Percentiles rank a stretch among this genome's conserved stretches.
Conservation (phyloP, 2,329 filamentous ascomycete genomes). For the Ophiostoma fasciatum region DNA sequence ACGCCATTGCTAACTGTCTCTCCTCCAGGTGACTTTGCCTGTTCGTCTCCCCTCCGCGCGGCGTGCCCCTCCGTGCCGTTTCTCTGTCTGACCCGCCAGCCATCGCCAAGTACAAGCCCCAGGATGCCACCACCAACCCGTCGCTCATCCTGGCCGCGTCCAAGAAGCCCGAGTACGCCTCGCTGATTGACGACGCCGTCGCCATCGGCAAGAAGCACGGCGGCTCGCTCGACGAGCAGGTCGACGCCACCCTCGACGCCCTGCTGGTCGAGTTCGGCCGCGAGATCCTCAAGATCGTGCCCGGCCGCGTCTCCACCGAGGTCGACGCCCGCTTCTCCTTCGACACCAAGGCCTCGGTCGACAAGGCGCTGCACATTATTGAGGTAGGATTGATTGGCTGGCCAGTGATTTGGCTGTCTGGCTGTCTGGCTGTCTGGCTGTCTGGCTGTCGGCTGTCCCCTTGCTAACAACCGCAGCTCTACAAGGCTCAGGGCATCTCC, state of each 20-base stretch:
- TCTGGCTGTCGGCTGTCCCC: background rate
- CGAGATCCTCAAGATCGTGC: constrained; percentile 93
- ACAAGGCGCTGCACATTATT: constrained; percentile 96
- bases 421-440: constrained; percentile 19
- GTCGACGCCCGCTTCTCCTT: constrained; percentile 95
- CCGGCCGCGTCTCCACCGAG: constrained; percentile 97
- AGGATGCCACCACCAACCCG: constrained; percentile 99
- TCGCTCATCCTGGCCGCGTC: constrained; percentile 95
- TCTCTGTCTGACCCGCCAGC: constrained; percentile 30
- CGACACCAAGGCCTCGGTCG: constrained; percentile 77
- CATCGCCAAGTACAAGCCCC: constrained; percentile 99
- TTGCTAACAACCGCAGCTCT: constrained; percentile 47
- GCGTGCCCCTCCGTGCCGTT: background rate
- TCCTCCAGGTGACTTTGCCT: constrained; percentile 55
- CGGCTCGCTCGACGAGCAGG: constrained; percentile 58
- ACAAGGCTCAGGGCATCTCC: constrained; percentile 78
- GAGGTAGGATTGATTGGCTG: no score
- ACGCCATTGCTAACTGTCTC: constrained; percentile 18
- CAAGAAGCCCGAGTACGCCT: constrained; percentile 94
- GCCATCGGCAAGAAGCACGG: constrained; percentile 70
- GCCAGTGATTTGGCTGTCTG: no score
- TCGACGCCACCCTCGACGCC: constrained; percentile 80
- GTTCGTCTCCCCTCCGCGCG: constrained; percentile 35
- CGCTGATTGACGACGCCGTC: constrained; percentile 76
- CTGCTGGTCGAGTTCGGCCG: constrained; percentile 96